Evolutionary conservation across 345 rosid genomes (phyloP).

Genomic region (Euclidium syriacum): DNA sequence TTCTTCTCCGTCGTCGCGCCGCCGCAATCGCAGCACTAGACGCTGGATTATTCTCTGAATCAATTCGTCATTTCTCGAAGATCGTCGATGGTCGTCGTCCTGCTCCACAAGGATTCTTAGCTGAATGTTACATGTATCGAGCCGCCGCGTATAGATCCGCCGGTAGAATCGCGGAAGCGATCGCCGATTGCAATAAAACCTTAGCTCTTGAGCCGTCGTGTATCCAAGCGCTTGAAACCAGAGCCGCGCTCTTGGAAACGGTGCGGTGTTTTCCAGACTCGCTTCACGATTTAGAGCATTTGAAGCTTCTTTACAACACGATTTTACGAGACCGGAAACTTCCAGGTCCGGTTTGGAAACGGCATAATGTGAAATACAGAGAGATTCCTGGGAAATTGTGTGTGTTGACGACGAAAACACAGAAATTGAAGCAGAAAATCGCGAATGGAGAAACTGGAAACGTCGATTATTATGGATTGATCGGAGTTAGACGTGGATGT

Average conservation of each 20-base stretch:
- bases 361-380: slow-evolving; percentile 70
- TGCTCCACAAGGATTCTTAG: slow-evolving; percentile 84
- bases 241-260: slow-evolving; percentile 73
- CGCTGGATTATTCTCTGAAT: slow-evolving; percentile 72
- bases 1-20: slow-evolving; percentile 77
- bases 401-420: slow-evolving; percentile 55
- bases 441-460: slow-evolving; percentile 74
- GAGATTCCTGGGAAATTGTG: slow-evolving; percentile 86
- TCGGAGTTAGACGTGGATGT: slow-evolving; percentile 83
- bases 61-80: slow-evolving; percentile 89
- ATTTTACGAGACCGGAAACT: slow-evolving; percentile 80
- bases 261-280: slow-evolving; percentile 86
- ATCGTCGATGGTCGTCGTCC: slow-evolving; percentile 84
- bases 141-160: slow-evolving; percentile 72
- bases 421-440: slow-evolving; percentile 61
- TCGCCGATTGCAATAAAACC: slow-evolving; percentile 87
- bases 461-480: slow-evolving; percentile 78
- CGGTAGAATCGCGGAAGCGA: slow-evolving; percentile 76
- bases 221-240: slow-evolving; percentile 81
- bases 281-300: slow-evolving; percentile 88
- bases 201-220: slow-evolving; percentile 79
- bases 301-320: slow-evolving; percentile 81
- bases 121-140: slow-evolving; percentile 82
- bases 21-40: slow-evolving; percentile 89
- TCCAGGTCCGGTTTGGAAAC: slow-evolving; percentile 96